Evolutionary conservation across 1,284 basidiomycete genomes (phyloP), one percentile per base, ranked within the genome.

Genomic region (Porphyrellus sp.): DNA sequence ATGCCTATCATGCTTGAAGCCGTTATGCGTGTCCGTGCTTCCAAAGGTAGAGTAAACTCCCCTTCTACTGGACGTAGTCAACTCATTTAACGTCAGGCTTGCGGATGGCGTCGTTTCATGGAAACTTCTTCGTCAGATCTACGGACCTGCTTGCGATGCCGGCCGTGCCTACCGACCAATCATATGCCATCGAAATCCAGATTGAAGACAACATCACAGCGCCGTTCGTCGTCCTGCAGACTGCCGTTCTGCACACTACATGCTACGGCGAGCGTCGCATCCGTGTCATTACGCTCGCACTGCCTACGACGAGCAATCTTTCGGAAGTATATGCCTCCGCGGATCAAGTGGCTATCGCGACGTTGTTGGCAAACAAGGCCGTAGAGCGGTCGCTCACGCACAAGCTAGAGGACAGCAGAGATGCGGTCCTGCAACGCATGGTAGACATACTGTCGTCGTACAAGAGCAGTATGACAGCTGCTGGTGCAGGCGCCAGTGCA

Each of bases 111-210:
- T 92, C 93, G 1, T 99, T 98, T 89, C 94, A 99, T 65, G 97
- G 97, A 61, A 99, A 99, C 79, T 99, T 99, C 78, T 99, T 99
- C 71, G 94, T 98, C 49, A 88, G 97, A 46, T 98, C 95, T 12
- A 98, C 96, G 30, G 97, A 99, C 74, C 79, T 99, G 31, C 81
- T 99, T 30, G 94, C 96, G 4, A 89, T 99, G 80, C 96, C 97
- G 2, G 89, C 94, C 16, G 96, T 99, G 16, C 94, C 97, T 11
- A 85, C 92, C 63, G 95, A 99, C 67, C 93, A 98, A 72, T 95
- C 91, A 45, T 99, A 99, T 68, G 89, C 89, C 15, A 97, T 99
- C 66, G 97, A 99, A 72, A 79, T 98, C 24, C 91, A 98, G 71
- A 92, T 99, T 59, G 97, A 99, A 71, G 97, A 99, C 71, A 92